Conservation (phyloP, 2,329 filamentous ascomycete genomes). For the Lasiodiplodia gonubiensis region DNA sequence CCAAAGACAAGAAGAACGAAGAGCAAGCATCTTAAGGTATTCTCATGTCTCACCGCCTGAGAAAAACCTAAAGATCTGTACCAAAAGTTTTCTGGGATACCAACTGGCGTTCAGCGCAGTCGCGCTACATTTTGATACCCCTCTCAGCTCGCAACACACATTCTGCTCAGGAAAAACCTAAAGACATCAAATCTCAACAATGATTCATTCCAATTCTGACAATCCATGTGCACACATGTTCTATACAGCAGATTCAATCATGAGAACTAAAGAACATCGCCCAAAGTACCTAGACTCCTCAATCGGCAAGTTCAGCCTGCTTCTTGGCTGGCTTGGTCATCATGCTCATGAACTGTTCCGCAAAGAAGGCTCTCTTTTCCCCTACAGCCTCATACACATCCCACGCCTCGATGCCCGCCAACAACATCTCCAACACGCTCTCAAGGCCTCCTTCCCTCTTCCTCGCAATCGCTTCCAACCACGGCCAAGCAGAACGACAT, state of each 20-base stretch:
- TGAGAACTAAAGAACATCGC: not conserved
- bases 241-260: not conserved
- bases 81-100: not conserved
- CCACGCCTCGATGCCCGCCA: not conserved
- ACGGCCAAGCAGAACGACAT: conserved; percentile 44
- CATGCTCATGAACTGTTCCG: not conserved
- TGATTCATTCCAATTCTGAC: not conserved
- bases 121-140: conserved; percentile 3
- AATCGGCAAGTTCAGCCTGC: not conserved
- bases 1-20: conserved; percentile 7
- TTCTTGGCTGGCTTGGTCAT: not conserved
- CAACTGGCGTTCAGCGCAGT: not conserved
- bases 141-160: not conserved
- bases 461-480: conserved; percentile 44
- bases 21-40: not conserved
- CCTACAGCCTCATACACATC: not conserved
- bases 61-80: not conserved
- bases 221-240: not conserved
- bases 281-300: no score
- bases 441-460: conserved; percentile 36
- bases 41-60: not conserved
- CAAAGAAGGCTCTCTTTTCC: not conserved
- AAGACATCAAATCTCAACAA: not conserved
- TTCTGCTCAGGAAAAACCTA: not conserved
- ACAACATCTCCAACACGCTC: conserved; percentile 37